Percentiles rank a stretch among this genome's conserved stretches.
Evolutionary conservation across 345 rosid genomes (phyloP).

Genomic region (Lepidium africanum): DNA sequence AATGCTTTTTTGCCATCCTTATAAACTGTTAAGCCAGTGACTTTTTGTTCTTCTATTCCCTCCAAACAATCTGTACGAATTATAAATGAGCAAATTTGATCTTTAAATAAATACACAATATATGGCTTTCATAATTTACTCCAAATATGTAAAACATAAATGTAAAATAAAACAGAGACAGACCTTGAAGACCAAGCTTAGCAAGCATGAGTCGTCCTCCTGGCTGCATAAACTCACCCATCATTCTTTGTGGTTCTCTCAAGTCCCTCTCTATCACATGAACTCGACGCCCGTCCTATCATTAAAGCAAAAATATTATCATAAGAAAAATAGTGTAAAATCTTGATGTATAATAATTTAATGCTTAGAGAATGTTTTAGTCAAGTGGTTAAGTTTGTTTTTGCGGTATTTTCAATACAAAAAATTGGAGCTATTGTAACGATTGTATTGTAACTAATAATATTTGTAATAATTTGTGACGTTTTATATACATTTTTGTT

Average conservation of each 20-base stretch:
- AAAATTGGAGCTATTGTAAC: too few relatives aligned
- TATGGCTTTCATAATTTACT: not conserved
- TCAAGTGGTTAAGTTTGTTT: too few relatives aligned
- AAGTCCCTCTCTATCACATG: conserved; percentile 58
- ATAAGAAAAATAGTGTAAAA: not conserved
- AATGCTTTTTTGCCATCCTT: conserved; percentile 13
- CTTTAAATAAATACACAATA: not conserved
- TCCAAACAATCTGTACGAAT: conserved; percentile 26
- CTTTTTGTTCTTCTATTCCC: conserved; percentile 25
- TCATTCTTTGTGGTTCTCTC: conserved; percentile 50
- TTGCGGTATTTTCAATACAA: too few relatives aligned
- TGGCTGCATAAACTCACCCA: conserved; percentile 60
- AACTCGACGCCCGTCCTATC: conserved; percentile 52
- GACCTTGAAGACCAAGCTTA: conserved; percentile 53
- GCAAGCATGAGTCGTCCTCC: conserved; percentile 54
- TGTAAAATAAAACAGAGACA: not conserved
- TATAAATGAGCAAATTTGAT: not conserved
- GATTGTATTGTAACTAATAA: too few relatives aligned
- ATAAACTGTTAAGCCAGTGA: not conserved
- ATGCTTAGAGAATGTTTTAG: too few relatives aligned
- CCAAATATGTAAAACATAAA: not conserved
- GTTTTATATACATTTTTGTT: too few relatives aligned
- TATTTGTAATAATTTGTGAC: too few relatives aligned
- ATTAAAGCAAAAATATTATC: not conserved
- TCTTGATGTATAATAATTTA: not conserved